Evolutionary conservation across 441 rosid genomes (phyloP).

Genomic region (Omphalea diandra): DNA sequence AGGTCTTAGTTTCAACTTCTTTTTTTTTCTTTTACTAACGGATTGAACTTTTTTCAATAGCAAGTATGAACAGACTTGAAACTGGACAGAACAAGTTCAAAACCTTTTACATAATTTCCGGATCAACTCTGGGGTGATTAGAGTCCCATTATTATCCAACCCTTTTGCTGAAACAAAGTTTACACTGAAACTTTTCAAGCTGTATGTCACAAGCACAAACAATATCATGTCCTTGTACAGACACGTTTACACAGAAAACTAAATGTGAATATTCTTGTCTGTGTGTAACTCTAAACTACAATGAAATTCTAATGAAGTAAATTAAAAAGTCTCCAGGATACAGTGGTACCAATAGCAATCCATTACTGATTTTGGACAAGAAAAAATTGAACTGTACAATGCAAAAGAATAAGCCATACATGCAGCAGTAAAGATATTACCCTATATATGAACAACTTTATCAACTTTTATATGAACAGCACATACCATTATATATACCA

Average conservation of each 20-base stretch:
- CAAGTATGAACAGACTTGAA: neutral
- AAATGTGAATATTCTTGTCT: too few relatives aligned
- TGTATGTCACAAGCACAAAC: neutral
- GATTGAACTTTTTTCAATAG: neutral
- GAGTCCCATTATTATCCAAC: neutral
- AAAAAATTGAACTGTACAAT: neutral
- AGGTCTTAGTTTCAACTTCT: too few relatives aligned
- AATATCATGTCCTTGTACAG: neutral
- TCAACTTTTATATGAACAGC: too few relatives aligned
- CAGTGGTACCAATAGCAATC: neutral
- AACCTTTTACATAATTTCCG: neutral
- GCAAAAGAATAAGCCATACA: neutral
- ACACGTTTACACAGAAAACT: neutral
- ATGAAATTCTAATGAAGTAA: neutral
- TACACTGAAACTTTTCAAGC: neutral
- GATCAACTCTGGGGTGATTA: neutral
- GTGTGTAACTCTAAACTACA: neutral
- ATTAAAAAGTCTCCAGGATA: neutral
- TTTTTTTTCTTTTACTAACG: neutral
- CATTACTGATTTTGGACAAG: neutral
- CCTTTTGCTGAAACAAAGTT: too few relatives aligned
- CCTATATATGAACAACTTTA: neutral
- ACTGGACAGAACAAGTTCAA: neutral
- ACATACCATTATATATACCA: constrained; percentile 57
- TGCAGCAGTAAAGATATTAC: constrained; percentile 1